phyloP scores from a whole-genome alignment of 441 rosid species.

The Eruca vesicaria region DNA sequence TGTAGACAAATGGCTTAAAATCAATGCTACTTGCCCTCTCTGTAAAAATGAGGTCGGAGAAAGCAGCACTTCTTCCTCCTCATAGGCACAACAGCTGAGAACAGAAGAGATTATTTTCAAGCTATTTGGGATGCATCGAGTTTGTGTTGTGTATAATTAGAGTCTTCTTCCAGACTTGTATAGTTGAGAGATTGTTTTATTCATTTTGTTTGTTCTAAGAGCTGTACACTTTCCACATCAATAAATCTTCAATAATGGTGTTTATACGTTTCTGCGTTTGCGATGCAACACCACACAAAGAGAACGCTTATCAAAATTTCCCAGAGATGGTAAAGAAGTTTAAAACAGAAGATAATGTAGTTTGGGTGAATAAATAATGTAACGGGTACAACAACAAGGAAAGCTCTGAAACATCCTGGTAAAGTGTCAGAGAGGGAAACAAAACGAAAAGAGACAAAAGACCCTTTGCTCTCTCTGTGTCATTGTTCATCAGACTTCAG shows the following conservation, averaged over 20 bases:
- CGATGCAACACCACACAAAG: neutral
- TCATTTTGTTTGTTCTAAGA: conserved; percentile 24
- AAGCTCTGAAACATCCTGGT: conserved; percentile 11
- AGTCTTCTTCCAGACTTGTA: conserved; percentile 13
- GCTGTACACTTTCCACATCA: conserved; percentile 17
- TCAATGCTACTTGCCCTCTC: conserved; percentile 71
- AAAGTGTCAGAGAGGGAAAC: conserved; percentile 7
- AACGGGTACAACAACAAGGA: conserved; percentile 14
- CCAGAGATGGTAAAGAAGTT: conserved; percentile 1
- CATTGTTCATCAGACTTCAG: conserved; percentile 22
- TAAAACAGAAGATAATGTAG: neutral
- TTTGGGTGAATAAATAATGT: neutral
- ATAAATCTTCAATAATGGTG: conserved; percentile 8
- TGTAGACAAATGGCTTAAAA: conserved; percentile 75
- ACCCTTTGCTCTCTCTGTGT: conserved; percentile 15
- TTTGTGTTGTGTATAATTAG: conserved; percentile 12
- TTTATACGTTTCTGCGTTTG: neutral
- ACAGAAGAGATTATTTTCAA: neutral
- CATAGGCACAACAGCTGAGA: conserved; percentile 11
- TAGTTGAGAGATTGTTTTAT: conserved; percentile 19
- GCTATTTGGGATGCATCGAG: neutral
- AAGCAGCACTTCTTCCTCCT: conserved; percentile 36
- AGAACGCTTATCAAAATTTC: neutral
- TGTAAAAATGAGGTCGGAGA: conserved; percentile 69
- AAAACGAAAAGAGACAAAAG: conserved; percentile 10